Base-by-base conservation (phyloP, 306 rosid species). In the Argentina anserina region DNA sequence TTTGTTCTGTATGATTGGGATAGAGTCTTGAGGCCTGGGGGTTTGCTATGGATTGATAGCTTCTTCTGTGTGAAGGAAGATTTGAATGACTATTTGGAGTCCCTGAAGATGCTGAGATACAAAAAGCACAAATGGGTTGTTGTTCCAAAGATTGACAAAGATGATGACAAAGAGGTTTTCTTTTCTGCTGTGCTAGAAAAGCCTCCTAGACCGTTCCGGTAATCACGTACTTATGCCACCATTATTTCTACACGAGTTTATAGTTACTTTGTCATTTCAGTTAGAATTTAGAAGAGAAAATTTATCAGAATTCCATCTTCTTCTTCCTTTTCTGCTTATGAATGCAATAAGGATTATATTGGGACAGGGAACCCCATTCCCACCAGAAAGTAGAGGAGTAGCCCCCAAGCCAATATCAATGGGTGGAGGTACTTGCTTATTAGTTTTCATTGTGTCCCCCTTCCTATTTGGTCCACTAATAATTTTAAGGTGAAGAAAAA, bases 1-100 rank as follows among this genome's bases (percentile, higher is more conserved):
- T 90, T 90, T 69, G 74, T 90, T 11, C 37, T 90, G 84, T 86
- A 75, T 75, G 97, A 90, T 62, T 88, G 94, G 94, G 94, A 88
- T 53, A 86, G 92, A 66, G 92, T 85, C 77, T 31, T 90, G 72
- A 88, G 92, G 76, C 97, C 97, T 8, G 92, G 97, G 6, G 94
- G 97, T 25, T 75, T 90, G 79, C 71, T 90, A 25, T 90, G 97
- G 97, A 82, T 90, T 77, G 97, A 88, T 28, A 84, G 90, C 69
- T 88, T 88, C 84, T 90, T 90, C 53, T 88, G 94, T 72, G 66
- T 78, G 79, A 80, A 86, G 62, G 87, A 85, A 74, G 94, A 90
- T 75, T 82, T 90, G 82, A 79, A 78, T 82, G 89, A 77, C 69
- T 90, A 90, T 65, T 73, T 90, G 85, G 63, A 85, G 40, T 79